Evolutionary conservation across 2,329 filamentous ascomycete species (phyloP).

Genomic region (Talaromyces atroroseus): DNA sequence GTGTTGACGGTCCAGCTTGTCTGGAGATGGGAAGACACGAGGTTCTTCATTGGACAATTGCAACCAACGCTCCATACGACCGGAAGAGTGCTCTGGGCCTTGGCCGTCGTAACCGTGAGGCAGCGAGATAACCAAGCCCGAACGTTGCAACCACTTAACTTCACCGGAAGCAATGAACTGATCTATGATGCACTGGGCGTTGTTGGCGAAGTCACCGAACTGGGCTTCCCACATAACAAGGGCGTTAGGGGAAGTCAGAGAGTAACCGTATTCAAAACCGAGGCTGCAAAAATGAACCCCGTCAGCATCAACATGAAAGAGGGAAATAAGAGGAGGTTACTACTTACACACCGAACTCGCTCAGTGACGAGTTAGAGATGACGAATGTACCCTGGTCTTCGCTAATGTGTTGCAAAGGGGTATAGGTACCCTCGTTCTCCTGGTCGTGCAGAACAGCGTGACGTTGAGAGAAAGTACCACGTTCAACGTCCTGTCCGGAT

Average conservation of each 20-base stretch:
- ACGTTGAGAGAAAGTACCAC: slow-evolving; percentile 97
- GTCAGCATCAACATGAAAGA: slow-evolving; percentile 47
- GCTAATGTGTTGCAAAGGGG: slow-evolving; percentile 80
- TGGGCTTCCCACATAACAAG: slow-evolving; percentile 99
- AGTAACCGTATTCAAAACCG: slow-evolving; percentile 98
- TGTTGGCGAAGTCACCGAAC: slow-evolving; percentile 99
- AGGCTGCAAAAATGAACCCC: slow-evolving; percentile 53
- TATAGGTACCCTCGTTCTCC: slow-evolving; percentile 87
- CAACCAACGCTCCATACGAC: slow-evolving; percentile 92
- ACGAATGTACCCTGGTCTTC: slow-evolving; percentile 93
- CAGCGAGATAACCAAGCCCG: slow-evolving; percentile 89
- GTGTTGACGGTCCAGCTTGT: slow-evolving; percentile 93
- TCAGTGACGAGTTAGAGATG: slow-evolving; percentile 90
- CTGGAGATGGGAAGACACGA: slow-evolving; percentile 77
- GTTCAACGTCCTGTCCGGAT: slow-evolving; percentile 97
- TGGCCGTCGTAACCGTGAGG: slow-evolving; percentile 98
- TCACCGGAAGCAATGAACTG: slow-evolving; percentile 98
- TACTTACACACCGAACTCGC: slow-evolving; percentile 60
- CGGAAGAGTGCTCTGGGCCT: slow-evolving; percentile 96
- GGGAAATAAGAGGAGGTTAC: slow-evolving; percentile 6
- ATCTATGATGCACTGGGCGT: slow-evolving; percentile 97
- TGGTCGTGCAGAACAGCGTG: slow-evolving; percentile 98
- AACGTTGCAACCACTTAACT: slow-evolving; percentile 97
- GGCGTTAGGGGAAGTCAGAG: slow-evolving; percentile 89
- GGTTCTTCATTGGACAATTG: slow-evolving; percentile 98